Conservation (phyloP, 331 rosid species). For the Spiraea crenata region DNA sequence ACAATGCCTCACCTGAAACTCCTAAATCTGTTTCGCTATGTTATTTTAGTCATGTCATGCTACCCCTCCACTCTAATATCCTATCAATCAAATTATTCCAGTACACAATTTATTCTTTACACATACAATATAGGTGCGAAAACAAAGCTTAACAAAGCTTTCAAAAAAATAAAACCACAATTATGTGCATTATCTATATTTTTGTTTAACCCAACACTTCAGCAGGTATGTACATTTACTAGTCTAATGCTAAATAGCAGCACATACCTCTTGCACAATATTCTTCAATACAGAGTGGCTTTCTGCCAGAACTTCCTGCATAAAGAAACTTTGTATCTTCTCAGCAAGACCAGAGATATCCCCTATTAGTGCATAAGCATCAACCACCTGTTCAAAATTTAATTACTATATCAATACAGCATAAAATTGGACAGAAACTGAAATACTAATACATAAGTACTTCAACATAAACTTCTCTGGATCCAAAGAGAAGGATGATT, state of each 20-base stretch:
- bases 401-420: slow-evolving; percentile 27
- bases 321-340: slow-evolving; percentile 97
- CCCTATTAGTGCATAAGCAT: slow-evolving; percentile 97
- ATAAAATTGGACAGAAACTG: slow-evolving; percentile 14
- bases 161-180: background rate
- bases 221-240: background rate
- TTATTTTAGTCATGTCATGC: background rate
- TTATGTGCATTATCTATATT: background rate
- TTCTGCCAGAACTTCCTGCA: slow-evolving; percentile 98
- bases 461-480: background rate
- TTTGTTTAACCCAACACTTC: background rate
- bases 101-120: background rate
- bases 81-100: background rate
- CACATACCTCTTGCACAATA: slow-evolving; percentile 72
- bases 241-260: slow-evolving; percentile 13
- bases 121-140: background rate
- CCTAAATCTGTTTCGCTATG: background rate
- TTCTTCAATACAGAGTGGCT: slow-evolving; percentile 75
- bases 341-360: slow-evolving; percentile 95
- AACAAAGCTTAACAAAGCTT: background rate
- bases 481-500: slow-evolving; percentile 2
- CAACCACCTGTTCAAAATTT: slow-evolving; percentile 67
- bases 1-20: background rate
- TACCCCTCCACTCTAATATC: background rate
- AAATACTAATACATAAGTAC: slow-evolving; percentile 11